Conservation (phyloP, 768 basidiomycete species). For the Ramaria sp. region DNA sequence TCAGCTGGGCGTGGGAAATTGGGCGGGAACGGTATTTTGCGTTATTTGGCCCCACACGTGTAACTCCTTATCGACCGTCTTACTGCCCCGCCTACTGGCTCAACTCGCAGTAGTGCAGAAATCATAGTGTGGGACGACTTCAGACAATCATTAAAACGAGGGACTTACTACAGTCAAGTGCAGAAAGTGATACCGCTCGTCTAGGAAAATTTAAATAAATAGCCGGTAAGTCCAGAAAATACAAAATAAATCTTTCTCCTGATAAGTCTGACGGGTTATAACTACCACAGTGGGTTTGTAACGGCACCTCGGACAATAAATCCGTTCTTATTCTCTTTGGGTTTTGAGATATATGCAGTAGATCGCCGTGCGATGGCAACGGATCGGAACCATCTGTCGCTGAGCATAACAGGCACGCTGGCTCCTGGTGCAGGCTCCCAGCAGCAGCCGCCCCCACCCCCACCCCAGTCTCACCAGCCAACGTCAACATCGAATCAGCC, state of each 20-base stretch:
- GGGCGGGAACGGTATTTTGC: conserved; percentile 1
- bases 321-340: not conserved
- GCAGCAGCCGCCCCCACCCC: not conserved
- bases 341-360: not conserved
- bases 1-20: conserved; percentile 1
- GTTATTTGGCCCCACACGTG: conserved; percentile 9
- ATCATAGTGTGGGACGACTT: not conserved
- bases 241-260: conserved; percentile 5
- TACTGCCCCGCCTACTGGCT: not conserved
- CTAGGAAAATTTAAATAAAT: conserved; percentile 6
- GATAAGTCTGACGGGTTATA: conserved; percentile 6
- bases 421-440: not conserved
- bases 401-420: not conserved
- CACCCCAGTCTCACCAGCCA: not conserved
- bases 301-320: not conserved
- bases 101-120: not conserved
- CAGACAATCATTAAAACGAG: not conserved
- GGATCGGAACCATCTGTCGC: conserved; percentile 4
- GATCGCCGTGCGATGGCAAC: not conserved
- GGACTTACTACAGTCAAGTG: not conserved
- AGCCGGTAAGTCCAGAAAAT: conserved; percentile 7
- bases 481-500: not conserved
- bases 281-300: not conserved
- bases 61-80: conserved; percentile 9
- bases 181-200: not conserved